phyloP scores from a whole-genome alignment of 1,284 basidiomycete species.

The Tylopilus sp. region DNA sequence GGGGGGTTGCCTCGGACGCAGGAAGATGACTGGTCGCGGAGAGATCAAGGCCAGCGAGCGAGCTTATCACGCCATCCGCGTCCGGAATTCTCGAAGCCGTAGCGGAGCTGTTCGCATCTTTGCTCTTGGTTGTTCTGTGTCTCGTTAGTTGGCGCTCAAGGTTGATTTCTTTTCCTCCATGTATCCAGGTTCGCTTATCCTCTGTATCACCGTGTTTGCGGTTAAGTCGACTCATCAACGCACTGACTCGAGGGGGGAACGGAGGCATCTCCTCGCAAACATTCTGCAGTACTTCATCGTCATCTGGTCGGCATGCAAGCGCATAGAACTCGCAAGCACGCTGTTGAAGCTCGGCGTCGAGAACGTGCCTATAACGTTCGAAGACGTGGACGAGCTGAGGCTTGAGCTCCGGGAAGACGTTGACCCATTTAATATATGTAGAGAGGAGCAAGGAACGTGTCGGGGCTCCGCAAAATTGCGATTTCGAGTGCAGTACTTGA shows the following conservation, averaged over 20 bases:
- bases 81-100: constrained; percentile 24
- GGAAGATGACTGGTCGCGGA: constrained; percentile 14
- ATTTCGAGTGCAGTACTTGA: constrained; percentile 89
- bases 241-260: constrained; percentile 91
- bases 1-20: constrained; percentile 38
- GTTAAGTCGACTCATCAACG: constrained; percentile 80
- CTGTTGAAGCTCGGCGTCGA: constrained; percentile 98
- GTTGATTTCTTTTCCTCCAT: constrained; percentile 90
- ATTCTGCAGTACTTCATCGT: constrained; percentile 88
- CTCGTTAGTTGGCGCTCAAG: constrained; percentile 60
- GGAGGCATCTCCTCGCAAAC: constrained; percentile 99
- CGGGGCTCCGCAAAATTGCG: constrained; percentile 88
- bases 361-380: constrained; percentile 93
- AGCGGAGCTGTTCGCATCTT: constrained; percentile 33
- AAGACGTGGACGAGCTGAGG: constrained; percentile 91
- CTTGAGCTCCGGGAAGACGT: constrained; percentile 98
- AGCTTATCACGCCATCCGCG: constrained; percentile 60
- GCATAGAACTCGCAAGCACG: constrained; percentile 96
- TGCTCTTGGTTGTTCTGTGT: constrained; percentile 37
- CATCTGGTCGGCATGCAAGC: constrained; percentile 73
- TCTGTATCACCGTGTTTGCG: constrained; percentile 85
- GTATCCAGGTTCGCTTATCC: constrained; percentile 93
- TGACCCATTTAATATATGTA: constrained; percentile 99
- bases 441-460: constrained; percentile 91
- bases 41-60: constrained; percentile 68